Evolutionary conservation across 257 asterid species (phyloP), one percentile per base, ranked within the genome.

Genomic region (Solanum boliviense): DNA sequence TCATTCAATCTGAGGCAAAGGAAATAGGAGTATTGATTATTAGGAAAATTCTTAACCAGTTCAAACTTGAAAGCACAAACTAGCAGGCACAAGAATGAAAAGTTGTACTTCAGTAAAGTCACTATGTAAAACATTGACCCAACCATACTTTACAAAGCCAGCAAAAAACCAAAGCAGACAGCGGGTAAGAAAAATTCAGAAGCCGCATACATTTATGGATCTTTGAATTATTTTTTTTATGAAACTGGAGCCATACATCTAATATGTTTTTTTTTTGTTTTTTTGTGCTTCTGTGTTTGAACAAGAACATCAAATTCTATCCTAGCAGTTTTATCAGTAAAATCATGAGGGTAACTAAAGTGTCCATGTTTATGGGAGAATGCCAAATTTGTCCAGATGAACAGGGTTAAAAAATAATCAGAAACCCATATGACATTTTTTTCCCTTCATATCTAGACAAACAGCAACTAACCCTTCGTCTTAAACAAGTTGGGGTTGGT

Each of bases 11-110:
- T 7, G 38, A 25, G 84, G 25, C 38, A 41, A 41, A 41, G 16
- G 38, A 78, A 13, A 27, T 46, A 48, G 60, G 23, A 48, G 60
- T 48, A 81, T 46, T 46, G 85, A 81, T 48, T 81, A 29, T 29
- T 41, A 81, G 38, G 41, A 10, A 41, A 78, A 41, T 46, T 65
- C 85, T 79, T 79, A 78, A 41, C 84, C 84, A 41, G 84, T 78
- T 78, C 84, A 41, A 76, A 76, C 58, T 78, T 41, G 84, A 41
- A 41, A 29, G 84, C 36, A 25, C 65, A 41, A 25, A 31, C 85
- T 44, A 44, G 68, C 39, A 48, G 15, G 39, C 41, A 25, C 12
- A 81, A 81, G 85, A 81, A 81, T 16, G 85, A n/a, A 46, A 81
- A 44, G 27, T 46, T 46, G 68, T 27, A 46, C 38, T 81, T 46